A percentile compares a stretch with the other conserved stretches of the same genome.
These are phyloP conservation scores for Sherardia arvensis DNA, from an alignment of 257 asterid species.

Conservation along the genomic window DNA sequence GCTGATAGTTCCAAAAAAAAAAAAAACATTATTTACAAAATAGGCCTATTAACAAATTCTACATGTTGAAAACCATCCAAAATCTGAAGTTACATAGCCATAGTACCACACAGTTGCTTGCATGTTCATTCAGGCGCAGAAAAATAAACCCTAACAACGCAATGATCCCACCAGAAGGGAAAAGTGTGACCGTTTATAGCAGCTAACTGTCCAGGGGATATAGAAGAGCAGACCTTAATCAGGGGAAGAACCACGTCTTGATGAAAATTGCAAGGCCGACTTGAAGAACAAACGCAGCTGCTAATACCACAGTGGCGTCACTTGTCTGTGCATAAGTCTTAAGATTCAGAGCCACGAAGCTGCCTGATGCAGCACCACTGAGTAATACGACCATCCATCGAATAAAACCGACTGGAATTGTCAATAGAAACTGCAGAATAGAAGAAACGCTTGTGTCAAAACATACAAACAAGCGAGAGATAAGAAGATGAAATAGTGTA, in stretches of 20 bases:
- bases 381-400: conserved; percentile 63
- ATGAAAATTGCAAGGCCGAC: conserved; percentile 79
- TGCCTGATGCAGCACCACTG: conserved; percentile 64
- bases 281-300: conserved; percentile 80
- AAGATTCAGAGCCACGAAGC: conserved; percentile 73
- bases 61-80: not conserved
- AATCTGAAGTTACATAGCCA: not conserved
- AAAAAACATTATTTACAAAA: conserved; percentile 1
- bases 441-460: not conserved
- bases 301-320: conserved; percentile 42
- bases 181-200: not conserved
- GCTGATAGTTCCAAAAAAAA: no score
- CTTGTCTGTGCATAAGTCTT: conserved; percentile 41
- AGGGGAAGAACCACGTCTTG: conserved; percentile 81
- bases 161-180: not conserved
- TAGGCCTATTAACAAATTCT: not conserved
- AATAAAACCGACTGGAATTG: conserved; percentile 64
- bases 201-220: not conserved
- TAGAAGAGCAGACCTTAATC: conserved; percentile 17
- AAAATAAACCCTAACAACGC: conserved; percentile 2
- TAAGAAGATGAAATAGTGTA: not conserved
- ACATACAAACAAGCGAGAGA: not conserved
- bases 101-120: not conserved
- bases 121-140: not conserved
- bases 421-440: conserved; percentile 55